Percentiles rank a stretch among this genome's conserved stretches.
phyloP scores from a whole-genome alignment of 768 basidiomycete genomes.

The Daedaleopsis nitida region DNA sequence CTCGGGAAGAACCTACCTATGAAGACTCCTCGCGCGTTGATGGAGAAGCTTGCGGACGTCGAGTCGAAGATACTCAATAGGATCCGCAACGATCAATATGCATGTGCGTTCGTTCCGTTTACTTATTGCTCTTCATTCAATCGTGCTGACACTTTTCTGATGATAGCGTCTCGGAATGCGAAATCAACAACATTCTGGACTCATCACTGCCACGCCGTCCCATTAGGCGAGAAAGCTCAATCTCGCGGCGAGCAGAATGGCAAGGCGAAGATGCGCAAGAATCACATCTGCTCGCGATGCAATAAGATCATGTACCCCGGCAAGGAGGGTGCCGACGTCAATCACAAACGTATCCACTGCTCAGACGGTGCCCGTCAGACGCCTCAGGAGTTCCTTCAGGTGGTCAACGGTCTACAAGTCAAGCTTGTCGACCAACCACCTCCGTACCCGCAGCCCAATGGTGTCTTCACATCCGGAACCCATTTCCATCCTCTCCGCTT shows the following conservation, averaged over 20 bases:
- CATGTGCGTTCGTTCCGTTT: background rate
- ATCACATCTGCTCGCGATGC: constrained; percentile 11
- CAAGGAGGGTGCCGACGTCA: background rate
- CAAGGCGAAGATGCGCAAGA: constrained; percentile 2
- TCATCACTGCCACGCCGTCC: background rate
- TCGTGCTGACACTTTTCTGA: too few relatives aligned
- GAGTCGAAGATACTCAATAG: constrained; percentile 1
- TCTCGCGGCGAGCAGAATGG: background rate
- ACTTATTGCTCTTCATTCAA: too few relatives aligned
- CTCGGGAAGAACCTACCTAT: background rate
- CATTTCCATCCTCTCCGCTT: constrained; percentile 8
- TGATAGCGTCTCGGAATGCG: too few relatives aligned
- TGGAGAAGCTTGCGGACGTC: constrained; percentile 10
- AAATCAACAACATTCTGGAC: background rate
- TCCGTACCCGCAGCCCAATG: constrained; percentile 16
- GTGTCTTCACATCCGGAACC: constrained; percentile 12
- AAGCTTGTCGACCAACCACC: background rate
- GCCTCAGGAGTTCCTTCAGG: background rate
- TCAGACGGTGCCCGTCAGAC: constrained; percentile 12
- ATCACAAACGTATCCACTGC: constrained; percentile 19
- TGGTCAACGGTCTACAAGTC: background rate
- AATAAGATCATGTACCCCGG: constrained; percentile 18
- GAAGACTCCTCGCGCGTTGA: constrained; percentile 18
- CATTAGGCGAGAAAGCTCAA: background rate
- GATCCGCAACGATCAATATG: background rate